phyloP scores from a whole-genome alignment of 306 rosid species.

The Cicer bijugum region DNA sequence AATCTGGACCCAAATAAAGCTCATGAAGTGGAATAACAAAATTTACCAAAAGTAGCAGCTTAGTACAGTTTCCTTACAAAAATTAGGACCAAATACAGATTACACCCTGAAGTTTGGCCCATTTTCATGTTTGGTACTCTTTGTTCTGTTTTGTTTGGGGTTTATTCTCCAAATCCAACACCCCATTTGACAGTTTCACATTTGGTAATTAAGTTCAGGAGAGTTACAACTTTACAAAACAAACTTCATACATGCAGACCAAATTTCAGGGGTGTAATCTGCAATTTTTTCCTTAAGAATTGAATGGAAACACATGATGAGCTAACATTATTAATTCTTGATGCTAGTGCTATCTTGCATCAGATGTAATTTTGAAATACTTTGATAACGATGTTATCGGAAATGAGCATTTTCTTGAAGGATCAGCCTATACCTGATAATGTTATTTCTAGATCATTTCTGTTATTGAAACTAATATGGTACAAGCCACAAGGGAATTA shows the following conservation, averaged over 20 bases:
- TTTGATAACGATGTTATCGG: slow-evolving; percentile 13
- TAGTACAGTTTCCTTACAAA: slow-evolving; percentile 6
- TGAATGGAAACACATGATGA: slow-evolving; percentile 6
- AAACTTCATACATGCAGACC: not conserved
- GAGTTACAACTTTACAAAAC: not conserved
- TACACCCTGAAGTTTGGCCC: slow-evolving; percentile 5
- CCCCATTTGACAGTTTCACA: not conserved
- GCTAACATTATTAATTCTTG: not conserved
- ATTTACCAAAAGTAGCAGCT: slow-evolving; percentile 27
- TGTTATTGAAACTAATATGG: not conserved
- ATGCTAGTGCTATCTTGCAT: slow-evolving; percentile 7
- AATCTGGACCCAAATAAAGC: not conserved
- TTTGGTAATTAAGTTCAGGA: not conserved
- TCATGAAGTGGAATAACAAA: not conserved
- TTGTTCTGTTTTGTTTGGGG: not conserved
- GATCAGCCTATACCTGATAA: slow-evolving; percentile 21
- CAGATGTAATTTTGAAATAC: slow-evolving; percentile 3
- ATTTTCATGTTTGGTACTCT: slow-evolving; percentile 4
- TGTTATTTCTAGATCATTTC: slow-evolving; percentile 13
- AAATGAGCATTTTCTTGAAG: slow-evolving; percentile 24
- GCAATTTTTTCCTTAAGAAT: not conserved
- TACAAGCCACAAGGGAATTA: not conserved
- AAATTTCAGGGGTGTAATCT: not conserved
- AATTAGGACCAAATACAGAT: slow-evolving; percentile 1
- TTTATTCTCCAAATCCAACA: not conserved